A percentile compares a stretch with the other conserved stretches of the same genome.
Evolutionary conservation across 345 rosid genomes (phyloP).

Genomic region (Rhizophora mangle): DNA sequence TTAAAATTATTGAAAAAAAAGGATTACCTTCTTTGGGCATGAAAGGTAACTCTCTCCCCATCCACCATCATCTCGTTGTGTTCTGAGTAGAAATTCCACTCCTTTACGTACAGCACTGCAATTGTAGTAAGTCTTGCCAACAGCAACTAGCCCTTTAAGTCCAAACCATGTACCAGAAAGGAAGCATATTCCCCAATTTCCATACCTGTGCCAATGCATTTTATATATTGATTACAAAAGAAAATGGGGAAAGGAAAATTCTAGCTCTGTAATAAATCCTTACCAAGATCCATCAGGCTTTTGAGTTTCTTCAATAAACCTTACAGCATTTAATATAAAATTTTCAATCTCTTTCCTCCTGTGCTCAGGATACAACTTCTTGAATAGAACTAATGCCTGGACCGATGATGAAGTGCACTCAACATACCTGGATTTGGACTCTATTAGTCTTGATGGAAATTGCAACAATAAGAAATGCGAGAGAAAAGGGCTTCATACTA

Average conservation of each 20-base stretch:
- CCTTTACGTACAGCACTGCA: conserved; percentile 13
- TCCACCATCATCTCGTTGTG: conserved; percentile 22
- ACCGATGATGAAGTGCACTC: conserved; percentile 29
- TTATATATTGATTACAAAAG: background rate
- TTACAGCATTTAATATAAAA: conserved; percentile 11
- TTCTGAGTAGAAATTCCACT: conserved; percentile 17
- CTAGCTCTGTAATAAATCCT: background rate
- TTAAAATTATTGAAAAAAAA: background rate
- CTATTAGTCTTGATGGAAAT: background rate
- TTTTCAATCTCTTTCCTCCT: conserved; percentile 18
- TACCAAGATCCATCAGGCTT: conserved; percentile 28
- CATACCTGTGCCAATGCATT: conserved; percentile 16
- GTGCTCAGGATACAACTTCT: conserved; percentile 21
- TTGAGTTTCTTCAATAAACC: conserved; percentile 17
- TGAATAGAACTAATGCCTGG: conserved; percentile 11
- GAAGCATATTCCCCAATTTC: conserved; percentile 32
- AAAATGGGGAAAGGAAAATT: background rate
- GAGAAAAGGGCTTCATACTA: background rate
- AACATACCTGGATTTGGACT: conserved; percentile 7
- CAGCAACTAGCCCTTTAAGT: conserved; percentile 17
- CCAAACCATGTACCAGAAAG: conserved; percentile 21
- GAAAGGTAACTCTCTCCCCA: conserved; percentile 31
- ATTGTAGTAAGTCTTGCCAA: conserved; percentile 23
- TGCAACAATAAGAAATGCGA: background rate
- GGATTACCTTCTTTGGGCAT: conserved; percentile 16